Evolutionary conservation across 2,329 filamentous ascomycete genomes (phyloP), one percentile per base, ranked within the genome.

Genomic region (Colletotrichum cuscutae): DNA sequence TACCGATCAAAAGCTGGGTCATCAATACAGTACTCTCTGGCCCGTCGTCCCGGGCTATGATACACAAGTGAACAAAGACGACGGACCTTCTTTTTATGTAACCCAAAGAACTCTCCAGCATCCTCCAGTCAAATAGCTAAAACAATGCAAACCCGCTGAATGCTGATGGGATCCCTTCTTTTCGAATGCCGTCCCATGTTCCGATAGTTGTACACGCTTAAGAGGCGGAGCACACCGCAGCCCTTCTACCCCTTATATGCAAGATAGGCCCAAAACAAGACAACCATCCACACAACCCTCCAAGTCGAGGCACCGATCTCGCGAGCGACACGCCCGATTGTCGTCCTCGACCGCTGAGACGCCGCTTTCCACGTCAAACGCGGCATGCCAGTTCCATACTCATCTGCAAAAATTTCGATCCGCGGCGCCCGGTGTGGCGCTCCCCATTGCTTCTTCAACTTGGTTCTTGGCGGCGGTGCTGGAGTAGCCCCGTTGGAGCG

Each of bases 201-300:
- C 24, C 54, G 22, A 49, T 73, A 37, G 63, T 63, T 66, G 63
- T 72, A 63, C 62, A 73, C 26, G 58, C 46, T 67, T 4, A 9
- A 35, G n/a, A 52, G 22, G 15, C 15, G 15, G 3, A 49, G 19
- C 8, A 49, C 8, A 49, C 42, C 28, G 9, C 28, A 13, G 22
- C 63, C 59, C 19, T 35, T 75, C 81, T 79, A 94, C 75, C 92
- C 91, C 78, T 86, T 87, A 83, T 88, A 90, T 69, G 92, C 86
- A 76, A 96, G 82, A 83, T 91, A 94, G 35, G 86, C 85, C 86
- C 93, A 97, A 80, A 91, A 91, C 15, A 84, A 75, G 57, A 91
- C 80, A 24, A 89, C 90, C 80, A 93, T 88, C 86, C 89, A 90
- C 6, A 86, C 86, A 4, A 95, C 91, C 60, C 89, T 85, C 83